phyloP scores from a whole-genome alignment of 139 green algal species.

The Asterochloris sp. region DNA sequence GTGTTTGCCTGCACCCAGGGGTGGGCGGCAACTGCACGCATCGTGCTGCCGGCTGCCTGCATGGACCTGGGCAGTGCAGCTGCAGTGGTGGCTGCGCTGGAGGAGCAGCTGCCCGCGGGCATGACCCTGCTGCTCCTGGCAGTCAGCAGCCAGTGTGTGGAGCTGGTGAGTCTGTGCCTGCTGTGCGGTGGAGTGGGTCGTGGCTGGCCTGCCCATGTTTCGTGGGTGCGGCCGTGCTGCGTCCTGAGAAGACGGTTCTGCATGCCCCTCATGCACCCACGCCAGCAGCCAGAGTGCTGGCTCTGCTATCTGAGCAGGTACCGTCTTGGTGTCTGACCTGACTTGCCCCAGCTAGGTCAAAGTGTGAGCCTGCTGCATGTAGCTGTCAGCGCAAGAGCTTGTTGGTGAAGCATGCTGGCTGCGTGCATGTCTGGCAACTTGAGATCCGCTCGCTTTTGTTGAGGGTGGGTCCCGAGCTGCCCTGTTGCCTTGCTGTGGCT shows the following conservation, averaged over 20 bases:
- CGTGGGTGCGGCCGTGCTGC: too few species aligned
- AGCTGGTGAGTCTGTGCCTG: constrained; percentile 18
- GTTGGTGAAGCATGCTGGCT: not conserved
- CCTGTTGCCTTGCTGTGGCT: not conserved
- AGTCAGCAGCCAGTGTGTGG: constrained; percentile 29
- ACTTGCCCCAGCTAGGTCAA: not conserved
- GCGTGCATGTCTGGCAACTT: not conserved
- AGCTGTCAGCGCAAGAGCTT: not conserved
- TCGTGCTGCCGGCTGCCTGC: constrained; percentile 19
- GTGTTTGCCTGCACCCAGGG: constrained; percentile 15
- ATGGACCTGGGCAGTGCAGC: not conserved
- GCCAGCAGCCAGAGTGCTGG: not conserved
- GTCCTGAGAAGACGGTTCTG: not conserved
- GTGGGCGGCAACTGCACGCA: constrained; percentile 24
- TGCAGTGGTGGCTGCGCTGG: constrained; percentile 17
- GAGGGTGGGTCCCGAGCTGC: not conserved
- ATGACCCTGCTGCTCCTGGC: constrained; percentile 41
- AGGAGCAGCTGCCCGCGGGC: constrained; percentile 17
- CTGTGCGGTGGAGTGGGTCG: not conserved
- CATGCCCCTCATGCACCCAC: not conserved
- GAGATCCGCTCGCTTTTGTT: not conserved
- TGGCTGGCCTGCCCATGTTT: not conserved
- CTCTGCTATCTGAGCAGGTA: not conserved
- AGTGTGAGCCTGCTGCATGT: not conserved
- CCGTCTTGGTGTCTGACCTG: not conserved